Evolutionary conservation across 2,329 filamentous ascomycete species (phyloP).

Genomic region (Pseudogymnoascus sp.): DNA sequence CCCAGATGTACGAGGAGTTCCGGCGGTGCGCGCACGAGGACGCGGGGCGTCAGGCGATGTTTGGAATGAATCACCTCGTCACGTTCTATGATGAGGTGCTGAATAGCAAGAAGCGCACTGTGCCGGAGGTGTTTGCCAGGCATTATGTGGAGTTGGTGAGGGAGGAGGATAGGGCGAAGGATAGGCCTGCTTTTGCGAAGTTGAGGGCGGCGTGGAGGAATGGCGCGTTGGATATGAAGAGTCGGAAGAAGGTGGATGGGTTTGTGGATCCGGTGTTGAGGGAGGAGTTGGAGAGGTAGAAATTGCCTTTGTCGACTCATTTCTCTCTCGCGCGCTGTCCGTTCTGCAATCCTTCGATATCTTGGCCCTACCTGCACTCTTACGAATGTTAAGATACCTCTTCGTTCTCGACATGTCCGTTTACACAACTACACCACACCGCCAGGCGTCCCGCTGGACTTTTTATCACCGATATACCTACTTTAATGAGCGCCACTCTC

Average conservation of each 20-base stretch:
- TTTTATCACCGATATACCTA: background rate
- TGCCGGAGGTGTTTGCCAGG: conserved; percentile 45
- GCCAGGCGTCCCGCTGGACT: background rate
- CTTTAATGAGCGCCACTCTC: background rate
- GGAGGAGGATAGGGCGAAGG: conserved; percentile 35
- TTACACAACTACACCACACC: background rate
- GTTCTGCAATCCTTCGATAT: background rate
- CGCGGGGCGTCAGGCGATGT: conserved; percentile 40
- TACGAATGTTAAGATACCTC: background rate
- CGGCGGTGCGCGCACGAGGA: conserved; percentile 60
- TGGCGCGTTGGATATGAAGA: conserved; percentile 46
- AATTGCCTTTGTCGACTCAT: background rate
- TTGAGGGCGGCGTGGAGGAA: conserved; percentile 47
- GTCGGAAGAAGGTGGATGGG: conserved; percentile 47
- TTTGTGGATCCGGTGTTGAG: conserved; percentile 44
- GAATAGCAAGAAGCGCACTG: conserved; percentile 38
- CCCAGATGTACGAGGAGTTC: conserved; percentile 69
- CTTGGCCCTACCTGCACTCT: background rate
- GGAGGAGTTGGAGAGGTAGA: conserved; percentile 41
- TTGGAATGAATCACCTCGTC: conserved; percentile 56
- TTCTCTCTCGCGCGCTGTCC: background rate
- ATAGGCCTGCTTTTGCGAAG: conserved; percentile 42
- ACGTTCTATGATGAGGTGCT: conserved; percentile 57
- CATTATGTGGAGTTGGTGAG: conserved; percentile 50
- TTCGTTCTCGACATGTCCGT: background rate